A percentile compares a stretch with the other conserved stretches of the same genome.
Conservation (phyloP, 352 stramenopile species). For the Phytophthora syringae region DNA sequence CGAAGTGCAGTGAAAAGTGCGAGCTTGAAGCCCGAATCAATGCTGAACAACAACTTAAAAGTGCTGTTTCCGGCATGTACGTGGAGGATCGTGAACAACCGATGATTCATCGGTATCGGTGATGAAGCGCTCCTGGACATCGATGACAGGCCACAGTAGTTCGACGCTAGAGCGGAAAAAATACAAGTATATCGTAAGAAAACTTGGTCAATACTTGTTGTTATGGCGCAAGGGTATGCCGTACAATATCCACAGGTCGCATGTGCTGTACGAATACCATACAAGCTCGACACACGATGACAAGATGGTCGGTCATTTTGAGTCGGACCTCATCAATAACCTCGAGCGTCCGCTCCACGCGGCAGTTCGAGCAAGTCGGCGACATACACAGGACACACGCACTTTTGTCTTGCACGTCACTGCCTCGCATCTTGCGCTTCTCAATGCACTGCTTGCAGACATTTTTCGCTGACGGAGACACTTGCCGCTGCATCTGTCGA, state of each 20-base stretch:
- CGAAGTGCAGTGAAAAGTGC: too few relatives aligned
- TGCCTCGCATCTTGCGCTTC: conserved; percentile 23
- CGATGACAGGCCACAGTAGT: too few relatives aligned
- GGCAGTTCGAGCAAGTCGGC: conserved; percentile 32
- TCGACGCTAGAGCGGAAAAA: too few relatives aligned
- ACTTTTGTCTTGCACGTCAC: conserved; percentile 20
- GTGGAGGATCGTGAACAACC: too few relatives aligned
- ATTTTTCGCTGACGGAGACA: conserved; percentile 20
- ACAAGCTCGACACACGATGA: conserved; percentile 30
- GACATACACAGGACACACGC: conserved; percentile 28
- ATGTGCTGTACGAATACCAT: conserved; percentile 34
- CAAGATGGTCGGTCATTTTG: conserved; percentile 24
- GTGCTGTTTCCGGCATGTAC: too few relatives aligned
- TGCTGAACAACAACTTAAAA: too few relatives aligned
- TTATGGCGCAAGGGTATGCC: conserved; percentile 24
- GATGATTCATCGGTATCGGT: too few relatives aligned
- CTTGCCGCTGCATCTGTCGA: conserved; percentile 26
- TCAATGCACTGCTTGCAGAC: conserved; percentile 27
- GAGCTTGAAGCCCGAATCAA: too few relatives aligned
- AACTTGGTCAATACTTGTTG: too few relatives aligned
- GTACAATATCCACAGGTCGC: conserved; percentile 34
- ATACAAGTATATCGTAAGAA: too few relatives aligned
- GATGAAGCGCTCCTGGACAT: too few relatives aligned
- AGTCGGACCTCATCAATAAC: conserved; percentile 20
- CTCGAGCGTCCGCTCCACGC: conserved; percentile 29